These are phyloP conservation scores for Coemansia pectinata DNA, from an alignment of 192 early-diverging fungal species.

Conservation along the genomic window DNA sequence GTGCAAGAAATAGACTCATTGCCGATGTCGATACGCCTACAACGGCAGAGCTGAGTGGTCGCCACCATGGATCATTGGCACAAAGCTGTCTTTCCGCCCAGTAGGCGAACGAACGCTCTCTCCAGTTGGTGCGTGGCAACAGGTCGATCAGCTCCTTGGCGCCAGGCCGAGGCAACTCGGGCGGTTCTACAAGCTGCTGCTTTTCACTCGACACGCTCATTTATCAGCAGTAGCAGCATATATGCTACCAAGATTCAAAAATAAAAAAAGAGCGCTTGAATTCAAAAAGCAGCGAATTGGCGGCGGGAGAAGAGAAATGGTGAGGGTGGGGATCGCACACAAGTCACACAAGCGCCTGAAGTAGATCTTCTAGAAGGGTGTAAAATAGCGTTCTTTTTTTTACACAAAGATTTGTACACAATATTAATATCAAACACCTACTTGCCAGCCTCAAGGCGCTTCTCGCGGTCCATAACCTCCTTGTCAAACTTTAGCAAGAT, in stretches of 20 bases:
- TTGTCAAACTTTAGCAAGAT: constrained; percentile 95
- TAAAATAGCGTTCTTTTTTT: neutral
- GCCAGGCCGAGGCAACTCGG: constrained; percentile 1
- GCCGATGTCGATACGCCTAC: constrained; percentile 23
- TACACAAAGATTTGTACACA: neutral
- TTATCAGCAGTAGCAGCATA: neutral
- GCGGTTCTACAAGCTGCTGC: neutral
- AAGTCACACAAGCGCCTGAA: neutral
- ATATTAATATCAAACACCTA: neutral
- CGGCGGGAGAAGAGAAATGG: neutral
- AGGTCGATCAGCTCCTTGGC: constrained; percentile 24
- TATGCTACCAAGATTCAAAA: constrained; percentile 1
- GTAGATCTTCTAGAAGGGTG: neutral
- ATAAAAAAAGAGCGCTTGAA: neutral
- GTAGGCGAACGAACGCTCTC: constrained; percentile 48
- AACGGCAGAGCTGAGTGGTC: constrained; percentile 39
- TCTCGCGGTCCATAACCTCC: constrained; percentile 75
- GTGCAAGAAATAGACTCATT: constrained; percentile 22
- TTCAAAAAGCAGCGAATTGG: neutral
- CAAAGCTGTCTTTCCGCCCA: constrained; percentile 42
- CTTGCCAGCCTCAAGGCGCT: constrained; percentile 62
- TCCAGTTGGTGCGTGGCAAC: constrained; percentile 30
- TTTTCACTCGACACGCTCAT: neutral
- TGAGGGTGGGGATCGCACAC: neutral
- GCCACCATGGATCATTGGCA: constrained; percentile 32